These are phyloP conservation scores for Chalciporus piperatus DNA, from an alignment of 768 basidiomycete species.

Conservation along the genomic window DNA sequence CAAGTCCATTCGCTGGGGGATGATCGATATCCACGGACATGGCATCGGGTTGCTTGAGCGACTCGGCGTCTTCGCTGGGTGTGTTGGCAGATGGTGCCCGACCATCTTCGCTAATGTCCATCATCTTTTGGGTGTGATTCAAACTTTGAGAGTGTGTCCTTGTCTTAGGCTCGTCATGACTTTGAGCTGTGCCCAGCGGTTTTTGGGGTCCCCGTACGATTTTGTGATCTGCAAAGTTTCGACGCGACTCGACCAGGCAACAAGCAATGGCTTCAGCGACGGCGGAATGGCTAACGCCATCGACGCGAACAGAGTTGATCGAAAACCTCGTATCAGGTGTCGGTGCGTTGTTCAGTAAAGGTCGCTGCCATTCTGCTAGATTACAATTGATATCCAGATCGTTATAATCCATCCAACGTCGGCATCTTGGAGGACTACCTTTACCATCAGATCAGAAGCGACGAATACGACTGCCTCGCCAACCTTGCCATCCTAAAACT, in stretches of 20 bases:
- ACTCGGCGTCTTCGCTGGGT: slow-evolving; percentile 1
- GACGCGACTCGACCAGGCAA: slow-evolving; percentile 7
- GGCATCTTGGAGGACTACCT: slow-evolving; percentile 95
- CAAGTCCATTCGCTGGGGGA: background rate
- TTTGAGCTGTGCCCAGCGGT: background rate
- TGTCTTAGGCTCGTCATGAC: background rate
- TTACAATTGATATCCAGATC: slow-evolving; percentile 52
- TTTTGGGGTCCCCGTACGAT: slow-evolving; percentile 8
- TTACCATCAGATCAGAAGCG: slow-evolving; percentile 86
- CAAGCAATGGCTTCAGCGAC: slow-evolving; percentile 34
- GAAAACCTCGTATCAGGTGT: slow-evolving; percentile 90
- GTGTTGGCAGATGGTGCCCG: background rate
- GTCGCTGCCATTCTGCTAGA: slow-evolving; percentile 1
- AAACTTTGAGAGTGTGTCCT: background rate
- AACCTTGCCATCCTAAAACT: slow-evolving; percentile 94
- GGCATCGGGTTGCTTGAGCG: slow-evolving; percentile 7
- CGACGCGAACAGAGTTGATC: slow-evolving; percentile 81
- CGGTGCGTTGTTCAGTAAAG: slow-evolving; percentile 46
- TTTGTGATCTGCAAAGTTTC: background rate
- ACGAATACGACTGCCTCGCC: slow-evolving; percentile 92
- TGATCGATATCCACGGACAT: slow-evolving; percentile 10
- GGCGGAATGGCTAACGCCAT: slow-evolving; percentile 68
- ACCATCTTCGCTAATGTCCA: slow-evolving; percentile 15
- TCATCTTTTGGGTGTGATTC: background rate
- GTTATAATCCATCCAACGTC: slow-evolving; percentile 95